Evolutionary conservation across 2,329 filamentous ascomycete genomes (phyloP).

Genomic region (Diplodia seriata): DNA sequence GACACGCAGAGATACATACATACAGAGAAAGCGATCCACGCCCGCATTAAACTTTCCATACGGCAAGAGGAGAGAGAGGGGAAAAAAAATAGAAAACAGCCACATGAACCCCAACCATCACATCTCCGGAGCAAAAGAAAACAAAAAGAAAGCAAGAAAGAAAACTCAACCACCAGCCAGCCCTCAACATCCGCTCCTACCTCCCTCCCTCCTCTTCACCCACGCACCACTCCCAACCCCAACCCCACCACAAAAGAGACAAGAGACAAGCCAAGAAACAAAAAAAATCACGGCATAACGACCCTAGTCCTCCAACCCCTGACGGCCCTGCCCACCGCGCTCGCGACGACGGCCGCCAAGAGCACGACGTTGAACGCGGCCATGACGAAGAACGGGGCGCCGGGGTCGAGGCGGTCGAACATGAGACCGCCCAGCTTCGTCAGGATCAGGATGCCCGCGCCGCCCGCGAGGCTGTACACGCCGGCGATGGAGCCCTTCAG

Average conservation of each 20-base stretch:
- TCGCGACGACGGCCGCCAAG: conserved; percentile 56
- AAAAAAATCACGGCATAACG: conserved; percentile 11
- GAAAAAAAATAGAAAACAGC: too few relatives aligned
- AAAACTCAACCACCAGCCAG: too few relatives aligned
- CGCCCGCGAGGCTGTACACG: conserved; percentile 89
- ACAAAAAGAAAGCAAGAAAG: too few relatives aligned
- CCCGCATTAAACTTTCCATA: not conserved
- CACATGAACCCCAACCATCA: too few relatives aligned
- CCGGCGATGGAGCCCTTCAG: conserved; percentile 95
- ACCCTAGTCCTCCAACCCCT: conserved; percentile 26
- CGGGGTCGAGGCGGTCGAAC: conserved; percentile 77
- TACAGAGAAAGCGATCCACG: not conserved
- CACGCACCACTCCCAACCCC: too few relatives aligned
- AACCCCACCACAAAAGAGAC: not conserved
- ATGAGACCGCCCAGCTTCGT: conserved; percentile 89
- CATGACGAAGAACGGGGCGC: conserved; percentile 94
- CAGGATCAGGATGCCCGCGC: conserved; percentile 85
- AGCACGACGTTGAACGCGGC: conserved; percentile 82
- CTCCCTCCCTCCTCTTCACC: too few relatives aligned
- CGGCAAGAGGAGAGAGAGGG: not conserved
- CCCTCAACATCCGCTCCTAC: too few relatives aligned
- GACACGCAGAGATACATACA: not conserved
- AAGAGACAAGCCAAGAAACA: not conserved
- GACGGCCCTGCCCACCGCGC: conserved; percentile 27
- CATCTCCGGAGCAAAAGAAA: too few relatives aligned